Percentiles rank a stretch among this genome's conserved stretches.
Evolutionary conservation across 306 rosid species (phyloP).

Genomic region (Begonia peltatifolia): DNA sequence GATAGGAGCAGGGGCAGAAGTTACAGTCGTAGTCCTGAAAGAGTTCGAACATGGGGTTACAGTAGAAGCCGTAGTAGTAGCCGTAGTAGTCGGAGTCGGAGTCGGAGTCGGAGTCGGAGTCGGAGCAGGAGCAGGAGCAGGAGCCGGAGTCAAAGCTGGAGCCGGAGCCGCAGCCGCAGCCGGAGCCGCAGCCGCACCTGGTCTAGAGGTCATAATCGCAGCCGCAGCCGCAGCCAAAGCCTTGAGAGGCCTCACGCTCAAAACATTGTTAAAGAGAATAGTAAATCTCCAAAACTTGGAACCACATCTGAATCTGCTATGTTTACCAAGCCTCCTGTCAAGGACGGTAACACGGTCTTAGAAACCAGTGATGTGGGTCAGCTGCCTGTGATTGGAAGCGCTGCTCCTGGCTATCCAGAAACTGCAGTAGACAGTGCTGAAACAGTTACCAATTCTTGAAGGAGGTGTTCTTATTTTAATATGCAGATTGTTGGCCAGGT

Average conservation of each 20-base stretch:
- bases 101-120: conserved; percentile 54
- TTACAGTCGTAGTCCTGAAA: conserved; percentile 80
- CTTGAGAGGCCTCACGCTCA: conserved; percentile 20
- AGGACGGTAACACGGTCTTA: conserved; percentile 17
- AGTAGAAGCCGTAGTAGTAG: conserved; percentile 27
- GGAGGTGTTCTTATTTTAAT: too few species aligned
- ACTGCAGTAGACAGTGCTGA: conserved; percentile 19
- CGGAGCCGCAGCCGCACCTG: conserved; percentile 33
- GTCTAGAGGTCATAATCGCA: conserved; percentile 19
- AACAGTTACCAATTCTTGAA: conserved; percentile 14
- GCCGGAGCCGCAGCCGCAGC: conserved; percentile 27
- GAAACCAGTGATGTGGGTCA: conserved; percentile 19
- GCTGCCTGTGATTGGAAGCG: conserved; percentile 16
- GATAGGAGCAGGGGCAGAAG: conserved; percentile 65
- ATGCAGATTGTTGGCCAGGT: too few species aligned
- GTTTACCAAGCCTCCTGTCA: conserved; percentile 18
- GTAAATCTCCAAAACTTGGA: conserved; percentile 14
- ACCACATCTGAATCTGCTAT: conserved; percentile 24
- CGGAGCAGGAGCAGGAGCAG: conserved; percentile 47
- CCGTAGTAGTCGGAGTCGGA: conserved; percentile 23
- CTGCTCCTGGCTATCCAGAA: conserved; percentile 19
- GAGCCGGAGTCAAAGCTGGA: conserved; percentile 46
- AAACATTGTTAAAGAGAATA: conserved; percentile 21
- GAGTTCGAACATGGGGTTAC: conserved; percentile 82
- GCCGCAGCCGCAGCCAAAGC: conserved; percentile 31